These are phyloP conservation scores for Myxozyma neglecta DNA, from an alignment of 805 yeast species.

Conservation along the genomic window DNA sequence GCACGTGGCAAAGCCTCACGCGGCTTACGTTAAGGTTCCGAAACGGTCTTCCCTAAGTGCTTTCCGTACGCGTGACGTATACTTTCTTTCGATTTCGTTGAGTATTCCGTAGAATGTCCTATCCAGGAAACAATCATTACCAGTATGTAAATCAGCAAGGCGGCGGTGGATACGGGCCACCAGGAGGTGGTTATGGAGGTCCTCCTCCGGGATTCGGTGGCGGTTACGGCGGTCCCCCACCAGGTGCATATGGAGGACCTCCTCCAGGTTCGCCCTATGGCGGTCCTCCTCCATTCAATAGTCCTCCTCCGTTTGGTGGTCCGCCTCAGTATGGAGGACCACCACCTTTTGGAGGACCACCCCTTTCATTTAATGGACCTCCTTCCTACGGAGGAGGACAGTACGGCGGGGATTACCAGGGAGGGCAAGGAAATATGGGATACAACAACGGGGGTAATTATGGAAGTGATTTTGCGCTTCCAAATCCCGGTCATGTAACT, in stretches of 20 bases:
- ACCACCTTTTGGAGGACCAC: constrained; percentile 23
- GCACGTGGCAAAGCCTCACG: neutral
- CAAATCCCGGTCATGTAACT: neutral
- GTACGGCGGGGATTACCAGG: constrained; percentile 6
- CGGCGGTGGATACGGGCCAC: neutral
- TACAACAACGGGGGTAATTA: constrained; percentile 1
- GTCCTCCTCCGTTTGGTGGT: constrained; percentile 15
- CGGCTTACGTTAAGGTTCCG: neutral
- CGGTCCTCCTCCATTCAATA: constrained; percentile 13
- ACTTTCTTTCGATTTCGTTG: neutral
- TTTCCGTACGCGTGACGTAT: neutral
- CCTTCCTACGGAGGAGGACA: constrained; percentile 9
- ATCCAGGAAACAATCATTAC: constrained; percentile 43
- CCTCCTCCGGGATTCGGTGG: constrained; percentile 7
- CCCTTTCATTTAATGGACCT: neutral
- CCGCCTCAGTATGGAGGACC: constrained; percentile 36
- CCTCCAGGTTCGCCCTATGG: constrained; percentile 15
- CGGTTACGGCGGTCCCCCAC: constrained; percentile 2
- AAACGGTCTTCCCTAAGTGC: neutral
- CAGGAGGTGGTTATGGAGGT: neutral
- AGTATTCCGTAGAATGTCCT: constrained; percentile 28
- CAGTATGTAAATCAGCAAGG: constrained; percentile 35
- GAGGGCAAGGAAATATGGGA: constrained; percentile 3
- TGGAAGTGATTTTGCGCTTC: neutral
- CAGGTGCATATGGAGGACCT: constrained; percentile 6